Base-by-base conservation (phyloP, 306 rosid genomes). In the Aeschynomene evenia region DNA sequence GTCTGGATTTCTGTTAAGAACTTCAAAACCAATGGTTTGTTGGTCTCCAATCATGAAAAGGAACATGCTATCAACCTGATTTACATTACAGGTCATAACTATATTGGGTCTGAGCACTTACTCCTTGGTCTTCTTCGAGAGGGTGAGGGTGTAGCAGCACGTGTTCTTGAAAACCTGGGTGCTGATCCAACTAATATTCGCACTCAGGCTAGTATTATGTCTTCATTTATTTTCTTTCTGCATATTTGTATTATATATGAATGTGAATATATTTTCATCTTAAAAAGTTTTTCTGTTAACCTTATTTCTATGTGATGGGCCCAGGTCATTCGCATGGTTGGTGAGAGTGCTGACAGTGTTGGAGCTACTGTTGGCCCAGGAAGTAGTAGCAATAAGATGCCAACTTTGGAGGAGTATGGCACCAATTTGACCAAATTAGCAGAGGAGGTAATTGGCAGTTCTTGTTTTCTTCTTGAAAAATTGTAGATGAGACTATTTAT, bases 101-200 rank as follows among this genome's bases (percentile, higher is more conserved):
- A 90, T 71, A 93, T 93, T 66, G 98, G 97, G 70, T 87, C 98
- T 2, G 98, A 94, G 82, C 98, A 94, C 86, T 84, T 94, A 90
- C 98, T 94, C 57, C 78, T 94, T 70, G 98, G 98, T 70, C 84
- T 94, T 68, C 98, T 94, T 45, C 91, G 98, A 36, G 98, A 94
- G 80, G 97, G 98, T 37, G 97, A 94, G 70, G 97, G 98, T 26
- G 98, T 94, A 39, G 98, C 98, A 22, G 97, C 97, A 34, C 94
- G 98, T 63, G 98, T 90, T 72, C 97, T 94, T 66, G 98, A 94
- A 73, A 94, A 84, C 68, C 73, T 94, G 63, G 98, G 96, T 79
- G 98, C 97, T 46, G 98, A 94, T 56, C 98, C 97, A 16, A 82
- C 87, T 69, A 93, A 90, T 72, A 93, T 93, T 62, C 96, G 97